These are phyloP conservation scores for Rhizophagus sp. DNA, from an alignment of 192 early-diverging fungal species.

Conservation along the genomic window DNA sequence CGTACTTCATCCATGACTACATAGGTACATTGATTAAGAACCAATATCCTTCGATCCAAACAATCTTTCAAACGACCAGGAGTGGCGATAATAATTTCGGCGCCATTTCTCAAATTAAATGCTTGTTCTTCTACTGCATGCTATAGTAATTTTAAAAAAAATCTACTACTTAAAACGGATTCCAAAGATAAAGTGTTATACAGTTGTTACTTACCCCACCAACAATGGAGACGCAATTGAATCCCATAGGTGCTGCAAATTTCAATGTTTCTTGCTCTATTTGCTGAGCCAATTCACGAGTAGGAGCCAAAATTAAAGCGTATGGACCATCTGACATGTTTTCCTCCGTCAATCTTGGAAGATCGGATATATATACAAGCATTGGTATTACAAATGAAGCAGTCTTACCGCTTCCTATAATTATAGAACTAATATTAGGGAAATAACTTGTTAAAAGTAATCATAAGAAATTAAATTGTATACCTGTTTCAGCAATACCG, in stretches of 20 bases:
- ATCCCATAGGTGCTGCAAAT: conserved; percentile 84
- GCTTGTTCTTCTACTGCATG: conserved; percentile 90
- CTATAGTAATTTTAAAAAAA: conserved; percentile 44
- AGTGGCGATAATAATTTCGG: conserved; percentile 97
- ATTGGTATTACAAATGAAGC: conserved; percentile 96
- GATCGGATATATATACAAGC: conserved; percentile 83
- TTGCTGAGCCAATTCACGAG: conserved; percentile 96
- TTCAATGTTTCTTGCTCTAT: conserved; percentile 94
- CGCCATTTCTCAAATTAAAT: conserved; percentile 85
- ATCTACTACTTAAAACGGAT: neutral
- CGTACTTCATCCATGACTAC: conserved; percentile 95
- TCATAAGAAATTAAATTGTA: neutral
- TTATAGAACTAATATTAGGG: neutral
- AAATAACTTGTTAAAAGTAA: neutral
- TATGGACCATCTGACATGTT: conserved; percentile 88
- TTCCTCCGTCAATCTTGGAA: conserved; percentile 75
- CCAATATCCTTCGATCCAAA: conserved; percentile 85
- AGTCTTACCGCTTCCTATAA: conserved; percentile 87
- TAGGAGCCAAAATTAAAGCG: conserved; percentile 93
- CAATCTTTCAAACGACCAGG: conserved; percentile 95
- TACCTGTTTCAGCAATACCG: conserved; percentile 86
- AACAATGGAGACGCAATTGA: conserved; percentile 80
- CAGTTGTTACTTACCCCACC: conserved; percentile 56
- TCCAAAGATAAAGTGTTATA: neutral
- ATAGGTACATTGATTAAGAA: conserved; percentile 92